Conservation (phyloP, 371 early-diverging fungal genomes). For the Apophysomyces sp. region DNA sequence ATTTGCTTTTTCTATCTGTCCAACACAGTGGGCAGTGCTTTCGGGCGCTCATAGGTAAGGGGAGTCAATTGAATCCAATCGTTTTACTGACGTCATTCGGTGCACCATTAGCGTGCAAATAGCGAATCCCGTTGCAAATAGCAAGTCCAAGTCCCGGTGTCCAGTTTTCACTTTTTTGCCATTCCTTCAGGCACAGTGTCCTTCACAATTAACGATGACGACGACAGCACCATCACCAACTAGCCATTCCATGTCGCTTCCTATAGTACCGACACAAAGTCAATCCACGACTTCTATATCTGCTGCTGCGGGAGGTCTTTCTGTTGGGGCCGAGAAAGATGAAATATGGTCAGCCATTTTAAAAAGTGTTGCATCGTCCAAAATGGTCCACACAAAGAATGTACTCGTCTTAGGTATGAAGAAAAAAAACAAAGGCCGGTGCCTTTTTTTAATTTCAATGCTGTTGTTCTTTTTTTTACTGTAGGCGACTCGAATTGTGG, state of each 20-base stretch:
- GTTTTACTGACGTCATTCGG: no score
- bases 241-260: neutral
- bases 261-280: conserved; percentile 29
- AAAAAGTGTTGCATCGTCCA: conserved; percentile 68
- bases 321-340: conserved; percentile 35
- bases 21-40: no score
- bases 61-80: no score
- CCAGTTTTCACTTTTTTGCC: no score
- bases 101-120: no score
- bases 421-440: no score
- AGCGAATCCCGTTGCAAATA: no score
- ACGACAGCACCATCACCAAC: neutral
- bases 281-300: conserved; percentile 24
- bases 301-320: neutral
- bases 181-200: neutral
- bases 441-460: neutral
- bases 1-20: conserved; percentile 12
- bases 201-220: neutral
- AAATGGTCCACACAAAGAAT: conserved; percentile 67
- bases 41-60: no score
- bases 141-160: no score
- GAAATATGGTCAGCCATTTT: conserved; percentile 82
- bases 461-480: neutral
- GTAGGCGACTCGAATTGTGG: conserved; percentile 69
- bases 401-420: conserved; percentile 68